Evolutionary conservation across 345 rosid species (phyloP).

Genomic region (Acer yangbiense): DNA sequence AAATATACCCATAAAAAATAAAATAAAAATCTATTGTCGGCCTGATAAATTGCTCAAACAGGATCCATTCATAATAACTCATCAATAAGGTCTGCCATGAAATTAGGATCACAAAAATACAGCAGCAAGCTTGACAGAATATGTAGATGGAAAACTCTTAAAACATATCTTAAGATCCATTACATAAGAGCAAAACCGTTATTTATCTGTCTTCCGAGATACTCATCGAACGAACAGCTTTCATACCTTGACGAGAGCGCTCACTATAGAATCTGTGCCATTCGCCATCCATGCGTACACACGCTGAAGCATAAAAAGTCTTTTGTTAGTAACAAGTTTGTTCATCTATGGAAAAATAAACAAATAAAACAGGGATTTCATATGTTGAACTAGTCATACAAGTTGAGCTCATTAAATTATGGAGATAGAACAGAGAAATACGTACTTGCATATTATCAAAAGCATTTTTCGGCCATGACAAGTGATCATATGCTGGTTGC

Average conservation of each 20-base stretch:
- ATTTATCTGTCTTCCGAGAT: not conserved
- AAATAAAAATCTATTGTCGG: not conserved
- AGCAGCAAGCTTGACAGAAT: not conserved
- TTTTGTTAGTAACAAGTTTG: not conserved
- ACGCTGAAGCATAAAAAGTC: conserved; percentile 2
- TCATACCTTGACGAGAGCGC: not conserved
- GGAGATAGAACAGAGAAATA: not conserved
- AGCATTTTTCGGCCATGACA: not conserved
- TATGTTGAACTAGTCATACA: not conserved
- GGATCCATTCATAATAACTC: not conserved
- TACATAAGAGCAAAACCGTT: not conserved
- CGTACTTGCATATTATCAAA: not conserved
- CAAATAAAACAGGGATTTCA: not conserved
- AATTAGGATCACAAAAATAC: not conserved
- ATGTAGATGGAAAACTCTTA: not conserved
- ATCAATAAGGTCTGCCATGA: not conserved
- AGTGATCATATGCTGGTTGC: conserved; percentile 13
- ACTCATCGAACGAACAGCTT: not conserved
- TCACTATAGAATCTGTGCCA: no score
- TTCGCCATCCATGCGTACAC: not conserved
- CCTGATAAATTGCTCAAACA: not conserved
- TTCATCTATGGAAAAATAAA: not conserved
- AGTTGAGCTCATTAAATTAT: conserved; percentile 9
- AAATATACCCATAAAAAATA: not conserved
- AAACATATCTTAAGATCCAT: not conserved